phyloP scores from a whole-genome alignment of 2,329 filamentous ascomycete genomes.

The Colletotrichum noveboracense region DNA sequence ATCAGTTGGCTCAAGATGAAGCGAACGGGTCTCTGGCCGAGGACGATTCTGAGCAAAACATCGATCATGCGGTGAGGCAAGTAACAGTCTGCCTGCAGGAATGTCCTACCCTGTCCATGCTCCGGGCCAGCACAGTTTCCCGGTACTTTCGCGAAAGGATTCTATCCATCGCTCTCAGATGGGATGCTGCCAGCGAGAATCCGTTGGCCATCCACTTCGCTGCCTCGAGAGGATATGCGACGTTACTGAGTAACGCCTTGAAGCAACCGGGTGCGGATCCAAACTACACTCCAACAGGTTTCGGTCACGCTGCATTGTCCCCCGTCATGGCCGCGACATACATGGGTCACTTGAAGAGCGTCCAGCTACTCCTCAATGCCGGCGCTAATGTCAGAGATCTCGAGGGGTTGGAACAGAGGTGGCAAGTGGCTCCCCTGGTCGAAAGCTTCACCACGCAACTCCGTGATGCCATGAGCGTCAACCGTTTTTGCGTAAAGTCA shows the following conservation, averaged over 20 bases:
- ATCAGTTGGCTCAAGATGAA: neutral
- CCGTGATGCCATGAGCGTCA: neutral
- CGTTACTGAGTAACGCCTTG: neutral
- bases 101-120: neutral
- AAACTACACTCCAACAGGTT: neutral
- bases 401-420: neutral
- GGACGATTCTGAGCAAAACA: neutral
- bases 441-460: neutral
- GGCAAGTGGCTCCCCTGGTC: neutral
- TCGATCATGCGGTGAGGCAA: neutral
- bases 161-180: neutral
- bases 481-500: neutral
- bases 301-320: neutral
- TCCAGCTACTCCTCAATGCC: neutral
- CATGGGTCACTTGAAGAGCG: neutral
- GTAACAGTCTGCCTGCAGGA: neutral
- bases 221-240: neutral
- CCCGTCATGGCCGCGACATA: neutral
- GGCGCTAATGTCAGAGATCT: neutral
- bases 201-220: neutral
- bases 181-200: neutral
- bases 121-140: neutral
- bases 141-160: neutral
- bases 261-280: neutral
- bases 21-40: neutral